Percentiles rank a stretch among this genome's conserved stretches.
phyloP scores from a whole-genome alignment of 164 flowering plant genomes.

The Macadamia integrifolia region DNA sequence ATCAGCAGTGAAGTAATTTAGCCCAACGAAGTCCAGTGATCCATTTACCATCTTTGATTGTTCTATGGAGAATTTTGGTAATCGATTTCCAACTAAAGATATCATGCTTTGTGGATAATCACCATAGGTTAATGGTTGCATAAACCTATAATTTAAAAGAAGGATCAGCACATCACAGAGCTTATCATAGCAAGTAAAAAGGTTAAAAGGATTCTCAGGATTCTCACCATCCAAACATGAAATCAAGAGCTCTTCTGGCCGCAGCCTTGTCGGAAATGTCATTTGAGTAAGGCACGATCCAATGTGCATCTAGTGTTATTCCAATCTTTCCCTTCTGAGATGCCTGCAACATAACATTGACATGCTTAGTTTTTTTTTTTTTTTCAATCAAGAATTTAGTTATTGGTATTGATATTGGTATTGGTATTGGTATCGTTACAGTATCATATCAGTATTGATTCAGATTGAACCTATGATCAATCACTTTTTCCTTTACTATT shows the following conservation, averaged over 20 bases:
- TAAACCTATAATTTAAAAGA: not conserved
- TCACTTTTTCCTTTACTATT: too few relatives aligned
- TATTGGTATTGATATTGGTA: too few relatives aligned
- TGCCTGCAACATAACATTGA: too few relatives aligned
- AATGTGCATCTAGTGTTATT: not conserved
- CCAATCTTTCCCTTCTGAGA: too few relatives aligned
- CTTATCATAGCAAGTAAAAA: too few relatives aligned
- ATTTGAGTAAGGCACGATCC: slow-evolving; percentile 2
- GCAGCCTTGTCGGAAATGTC: not conserved
- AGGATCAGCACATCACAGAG: too few relatives aligned
- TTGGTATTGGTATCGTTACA: too few relatives aligned
- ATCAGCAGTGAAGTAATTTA: not conserved
- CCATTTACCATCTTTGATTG: not conserved
- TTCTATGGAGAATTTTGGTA: not conserved
- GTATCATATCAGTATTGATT: too few relatives aligned
- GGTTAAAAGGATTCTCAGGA: not conserved
- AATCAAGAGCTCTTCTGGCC: slow-evolving; percentile 10
- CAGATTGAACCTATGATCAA: too few relatives aligned
- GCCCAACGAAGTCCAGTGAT: not conserved
- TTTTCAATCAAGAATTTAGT: too few relatives aligned
- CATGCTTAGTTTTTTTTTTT: too few relatives aligned
- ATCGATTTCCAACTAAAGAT: not conserved
- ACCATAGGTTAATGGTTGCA: not conserved
- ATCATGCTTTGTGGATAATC: not conserved
- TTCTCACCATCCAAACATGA: not conserved